Evolutionary conservation across 345 rosid species (phyloP), one percentile per base, ranked within the genome.

Genomic region (Microcos paniculata): DNA sequence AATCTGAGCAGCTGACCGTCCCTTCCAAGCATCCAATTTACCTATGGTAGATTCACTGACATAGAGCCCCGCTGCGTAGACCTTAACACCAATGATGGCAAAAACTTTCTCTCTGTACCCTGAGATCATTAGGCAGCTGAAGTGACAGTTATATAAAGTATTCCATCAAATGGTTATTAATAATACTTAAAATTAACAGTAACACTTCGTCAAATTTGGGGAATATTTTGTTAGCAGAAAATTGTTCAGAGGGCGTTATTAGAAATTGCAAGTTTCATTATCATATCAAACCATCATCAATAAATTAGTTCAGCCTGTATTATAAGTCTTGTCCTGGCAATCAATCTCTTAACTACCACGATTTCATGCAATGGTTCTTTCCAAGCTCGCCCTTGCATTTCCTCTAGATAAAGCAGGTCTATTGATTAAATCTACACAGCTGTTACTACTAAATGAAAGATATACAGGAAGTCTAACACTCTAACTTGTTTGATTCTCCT

Each of bases 51-150:
- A 83, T 56, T 78, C 86, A 73, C 87, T 80, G 28, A 84, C 70
- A 67, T 90, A 93, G 10, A 93, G 71, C 48, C 94, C 99, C 1
- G 94, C 98, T 67, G 96, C 97, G 69, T 95, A 89, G 78, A 93
- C 98, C 86, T 93, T 91, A 16, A 91, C 92, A 42, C 96, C 92
- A 10, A 95, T 87, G 71, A 93, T 84, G 19, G 96, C 99, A 85
- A 93, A 88, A 67, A 83, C 89, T 79, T 91, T 95, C 89, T 93
- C 98, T 82, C 96, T 87, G 82, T 85, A 89, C 69, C 99, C 98
- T 91, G 94, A 71, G 72, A 78, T 62, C 26, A 62, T 80, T 33
- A n/a, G 56, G 51, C 38, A 5, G 61, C 71, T 55, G 59, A 68
- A 61, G 52, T 38, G 55, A 49, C 33, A 26, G 38, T 0, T 9